Base-by-base conservation (phyloP, 306 rosid genomes). In the Malus fusca region DNA sequence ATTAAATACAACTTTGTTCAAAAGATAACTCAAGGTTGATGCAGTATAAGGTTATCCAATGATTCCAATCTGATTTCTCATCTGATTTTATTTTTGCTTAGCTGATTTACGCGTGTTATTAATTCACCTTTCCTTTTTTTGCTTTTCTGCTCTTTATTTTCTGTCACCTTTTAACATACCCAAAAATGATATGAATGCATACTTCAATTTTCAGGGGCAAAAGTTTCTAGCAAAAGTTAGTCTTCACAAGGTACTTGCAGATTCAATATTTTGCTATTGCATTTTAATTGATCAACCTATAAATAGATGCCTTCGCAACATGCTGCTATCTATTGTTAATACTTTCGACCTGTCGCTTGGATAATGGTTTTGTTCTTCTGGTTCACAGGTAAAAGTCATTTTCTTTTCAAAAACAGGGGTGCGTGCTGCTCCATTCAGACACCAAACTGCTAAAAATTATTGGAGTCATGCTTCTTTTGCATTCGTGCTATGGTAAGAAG, bases 401-500 rank as follows among this genome's bases (percentile, higher is more conserved):
- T 72, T 90, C 80, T 90, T 95, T 84, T 89, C 92, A 69, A 84
- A 77, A 82, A 77, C 84, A 12, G 98, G 97, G 75, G 96, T 90
- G 83, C 98, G 97, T 76, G 96, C 97, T 66, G 81, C 91, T 71
- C 98, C 98, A 52, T 85, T 83, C 80, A 55, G 90, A 25, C 89
- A 97, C 46, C 92, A 92, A 82, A 88, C 85, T 75, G 97, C 92
- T 60, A 90, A 86, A 81, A 85, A 79, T 82, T 88, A 92, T 83
- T 89, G 90, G 93, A 80, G 81, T 63, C 82, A 79, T 85, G 90
- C 93, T 72, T 90, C 97, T 37, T 95, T 95, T 86, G 93, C 97
- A n/a, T 87, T 88, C 78, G 86, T 95, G 78, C 86, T 90, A 53
- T 92, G 97, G 98, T 88, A 78, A 55, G 93, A 90, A 80, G 97